A percentile compares a stretch with the other conserved stretches of the same genome.
Conservation (phyloP, 495 filamentous ascomycete genomes). For the Lasiosphaeriaceae sp. region DNA sequence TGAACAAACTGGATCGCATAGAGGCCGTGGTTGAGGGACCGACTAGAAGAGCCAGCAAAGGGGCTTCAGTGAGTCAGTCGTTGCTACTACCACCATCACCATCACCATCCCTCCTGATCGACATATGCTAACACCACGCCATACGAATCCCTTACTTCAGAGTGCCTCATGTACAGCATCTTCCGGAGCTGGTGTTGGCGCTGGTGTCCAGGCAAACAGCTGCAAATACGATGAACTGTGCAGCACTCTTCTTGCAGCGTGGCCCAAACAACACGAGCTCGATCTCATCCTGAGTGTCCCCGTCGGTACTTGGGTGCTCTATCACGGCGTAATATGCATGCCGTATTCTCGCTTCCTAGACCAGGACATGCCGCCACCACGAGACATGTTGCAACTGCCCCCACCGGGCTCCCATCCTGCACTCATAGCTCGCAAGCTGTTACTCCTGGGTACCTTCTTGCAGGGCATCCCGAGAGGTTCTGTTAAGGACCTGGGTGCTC, state of each 20-base stretch:
- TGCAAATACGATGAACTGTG: background rate
- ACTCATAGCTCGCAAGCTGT: slow-evolving; percentile 42
- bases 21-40: slow-evolving; percentile 29
- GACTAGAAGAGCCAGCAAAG: slow-evolving; percentile 9
- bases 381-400: slow-evolving; percentile 31
- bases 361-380: background rate
- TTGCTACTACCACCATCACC: too few species aligned
- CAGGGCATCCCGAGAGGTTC: slow-evolving; percentile 32
- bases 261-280: slow-evolving; percentile 1
- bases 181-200: too few species aligned
- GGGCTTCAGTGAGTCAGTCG: slow-evolving; percentile 1
- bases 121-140: too few species aligned
- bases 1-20: slow-evolving; percentile 21
- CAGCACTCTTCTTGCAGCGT: background rate
- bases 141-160: too few species aligned
- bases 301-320: background rate
- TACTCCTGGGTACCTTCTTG: slow-evolving; percentile 39
- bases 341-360: background rate
- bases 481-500: slow-evolving; percentile 3
- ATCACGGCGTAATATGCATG: background rate
- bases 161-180: too few species aligned
- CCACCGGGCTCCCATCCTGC: slow-evolving; percentile 39
- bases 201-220: too few species aligned
- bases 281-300: background rate
- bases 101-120: too few species aligned